phyloP scores from a whole-genome alignment of 2,329 filamentous ascomycete genomes.

The Coniella lustricola region DNA sequence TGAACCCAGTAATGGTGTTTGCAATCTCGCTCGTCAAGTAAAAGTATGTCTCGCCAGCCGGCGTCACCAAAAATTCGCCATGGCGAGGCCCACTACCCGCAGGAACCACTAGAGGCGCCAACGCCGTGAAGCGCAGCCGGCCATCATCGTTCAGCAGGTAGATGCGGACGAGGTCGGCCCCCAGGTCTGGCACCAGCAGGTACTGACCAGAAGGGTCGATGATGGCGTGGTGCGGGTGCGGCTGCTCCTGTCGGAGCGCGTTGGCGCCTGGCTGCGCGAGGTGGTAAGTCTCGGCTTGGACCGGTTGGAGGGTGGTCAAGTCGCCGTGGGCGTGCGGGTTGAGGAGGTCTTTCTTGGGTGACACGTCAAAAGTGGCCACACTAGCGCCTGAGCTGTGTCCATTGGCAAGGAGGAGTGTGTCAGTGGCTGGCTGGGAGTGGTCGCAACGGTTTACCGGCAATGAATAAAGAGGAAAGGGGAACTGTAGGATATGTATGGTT shows the following conservation, averaged over 20 bases:
- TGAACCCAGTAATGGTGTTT: slow-evolving; percentile 50
- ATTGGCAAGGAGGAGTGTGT: not conserved
- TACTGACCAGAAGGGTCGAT: slow-evolving; percentile 59
- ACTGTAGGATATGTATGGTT: no score
- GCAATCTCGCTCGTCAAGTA: slow-evolving; percentile 56
- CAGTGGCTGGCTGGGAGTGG: not conserved
- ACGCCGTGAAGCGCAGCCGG: slow-evolving; percentile 31
- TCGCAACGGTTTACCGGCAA: not conserved
- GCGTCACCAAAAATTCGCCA: slow-evolving; percentile 45
- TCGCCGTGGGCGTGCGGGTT: slow-evolving; percentile 20
- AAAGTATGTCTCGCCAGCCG: slow-evolving; percentile 40
- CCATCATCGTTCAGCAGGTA: slow-evolving; percentile 46
- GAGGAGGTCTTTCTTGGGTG: no score
- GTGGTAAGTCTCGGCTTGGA: slow-evolving; percentile 34
- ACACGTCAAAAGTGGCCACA: slow-evolving; percentile 38
- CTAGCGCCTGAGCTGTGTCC: slow-evolving; percentile 30
- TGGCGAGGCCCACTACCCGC: slow-evolving; percentile 60
- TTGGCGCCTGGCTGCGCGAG: slow-evolving; percentile 31
- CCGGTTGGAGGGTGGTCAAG: slow-evolving; percentile 27
- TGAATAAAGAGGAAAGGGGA: not conserved
- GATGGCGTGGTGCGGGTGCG: slow-evolving; percentile 59
- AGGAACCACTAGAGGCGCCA: slow-evolving; percentile 33
- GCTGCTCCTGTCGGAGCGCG: slow-evolving; percentile 43
- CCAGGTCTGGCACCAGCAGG: slow-evolving; percentile 59
- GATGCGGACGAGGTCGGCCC: slow-evolving; percentile 53